These are phyloP conservation scores for Fusarium proliferatum DNA, from an alignment of 2,329 filamentous ascomycete genomes.

Conservation along the genomic window DNA sequence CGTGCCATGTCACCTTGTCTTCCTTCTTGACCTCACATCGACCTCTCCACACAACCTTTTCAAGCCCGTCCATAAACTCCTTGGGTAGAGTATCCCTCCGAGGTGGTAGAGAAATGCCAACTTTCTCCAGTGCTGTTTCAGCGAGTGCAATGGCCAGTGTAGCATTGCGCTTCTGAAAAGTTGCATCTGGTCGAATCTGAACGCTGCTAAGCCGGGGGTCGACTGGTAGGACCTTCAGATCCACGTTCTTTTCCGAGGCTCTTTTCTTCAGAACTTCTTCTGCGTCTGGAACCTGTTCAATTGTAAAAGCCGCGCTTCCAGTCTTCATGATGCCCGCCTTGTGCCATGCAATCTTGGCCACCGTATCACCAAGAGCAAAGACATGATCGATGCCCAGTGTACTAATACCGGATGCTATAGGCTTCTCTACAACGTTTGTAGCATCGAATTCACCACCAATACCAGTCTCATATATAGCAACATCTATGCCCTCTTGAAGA, in stretches of 20 bases:
- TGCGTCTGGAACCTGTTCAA: slow-evolving; percentile 61
- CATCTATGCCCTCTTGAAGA: slow-evolving; percentile 69
- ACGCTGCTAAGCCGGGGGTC: slow-evolving; percentile 60
- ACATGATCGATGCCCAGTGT: slow-evolving; percentile 78
- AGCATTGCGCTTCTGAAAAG: slow-evolving; percentile 70
- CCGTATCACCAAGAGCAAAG: slow-evolving; percentile 68
- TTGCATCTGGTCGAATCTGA: slow-evolving; percentile 62
- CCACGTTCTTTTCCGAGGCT: slow-evolving; percentile 64
- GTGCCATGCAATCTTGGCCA: slow-evolving; percentile 78
- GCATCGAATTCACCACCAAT: slow-evolving; percentile 76
- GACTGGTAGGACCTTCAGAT: slow-evolving; percentile 58
- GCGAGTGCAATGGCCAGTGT: slow-evolving; percentile 64
- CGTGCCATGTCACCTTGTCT: slow-evolving; percentile 77
- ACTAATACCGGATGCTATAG: slow-evolving; percentile 70
- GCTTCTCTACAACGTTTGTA: slow-evolving; percentile 72
- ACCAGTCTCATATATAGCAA: slow-evolving; percentile 73
- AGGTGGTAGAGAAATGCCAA: slow-evolving; percentile 51
- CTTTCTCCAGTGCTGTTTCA: slow-evolving; percentile 58
- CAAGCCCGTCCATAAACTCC: slow-evolving; percentile 78
- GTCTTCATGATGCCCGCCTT: slow-evolving; percentile 78
- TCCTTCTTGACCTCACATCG: slow-evolving; percentile 75
- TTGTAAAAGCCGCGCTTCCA: slow-evolving; percentile 67
- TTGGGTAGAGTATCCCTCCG: slow-evolving; percentile 59
- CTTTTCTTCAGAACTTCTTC: slow-evolving; percentile 59
- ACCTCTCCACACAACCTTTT: slow-evolving; percentile 80